These are phyloP conservation scores for Capsicum chinense DNA, from an alignment of 257 asterid species.

Conservation along the genomic window DNA sequence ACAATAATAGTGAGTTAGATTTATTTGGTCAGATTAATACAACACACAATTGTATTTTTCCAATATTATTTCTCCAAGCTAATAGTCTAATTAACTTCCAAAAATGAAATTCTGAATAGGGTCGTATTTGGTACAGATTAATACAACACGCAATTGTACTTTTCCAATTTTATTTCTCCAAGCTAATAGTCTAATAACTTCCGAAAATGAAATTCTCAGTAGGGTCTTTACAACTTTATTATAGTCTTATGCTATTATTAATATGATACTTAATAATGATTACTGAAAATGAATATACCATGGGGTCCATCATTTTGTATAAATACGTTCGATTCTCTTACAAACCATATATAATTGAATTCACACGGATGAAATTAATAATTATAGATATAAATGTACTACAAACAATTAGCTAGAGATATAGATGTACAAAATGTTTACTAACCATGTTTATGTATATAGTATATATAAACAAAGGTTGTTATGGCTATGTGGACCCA, in stretches of 20 bases:
- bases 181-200: background rate
- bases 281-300: background rate
- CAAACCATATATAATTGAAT: slow-evolving; percentile 12
- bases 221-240: slow-evolving; percentile 20
- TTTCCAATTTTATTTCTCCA: background rate
- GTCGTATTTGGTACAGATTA: background rate
- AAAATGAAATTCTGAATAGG: slow-evolving; percentile 17
- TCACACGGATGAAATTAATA: slow-evolving; percentile 21
- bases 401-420: background rate
- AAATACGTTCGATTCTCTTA: background rate
- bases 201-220: slow-evolving; percentile 20
- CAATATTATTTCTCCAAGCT: background rate
- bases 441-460: background rate
- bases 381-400: background rate
- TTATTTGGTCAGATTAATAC: background rate
- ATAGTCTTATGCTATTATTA: slow-evolving; percentile 8
- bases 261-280: background rate
- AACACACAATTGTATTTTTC: background rate
- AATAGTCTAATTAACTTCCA: background rate
- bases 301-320: slow-evolving; percentile 3
- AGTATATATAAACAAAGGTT: background rate
- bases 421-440: background rate
- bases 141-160: slow-evolving; percentile 6
- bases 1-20: background rate
- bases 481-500: background rate